A percentile compares a stretch with the other conserved stretches of the same genome.
These are phyloP conservation scores for Eleusine indica DNA, from an alignment of 176 grass and related monocot species.

Conservation along the genomic window DNA sequence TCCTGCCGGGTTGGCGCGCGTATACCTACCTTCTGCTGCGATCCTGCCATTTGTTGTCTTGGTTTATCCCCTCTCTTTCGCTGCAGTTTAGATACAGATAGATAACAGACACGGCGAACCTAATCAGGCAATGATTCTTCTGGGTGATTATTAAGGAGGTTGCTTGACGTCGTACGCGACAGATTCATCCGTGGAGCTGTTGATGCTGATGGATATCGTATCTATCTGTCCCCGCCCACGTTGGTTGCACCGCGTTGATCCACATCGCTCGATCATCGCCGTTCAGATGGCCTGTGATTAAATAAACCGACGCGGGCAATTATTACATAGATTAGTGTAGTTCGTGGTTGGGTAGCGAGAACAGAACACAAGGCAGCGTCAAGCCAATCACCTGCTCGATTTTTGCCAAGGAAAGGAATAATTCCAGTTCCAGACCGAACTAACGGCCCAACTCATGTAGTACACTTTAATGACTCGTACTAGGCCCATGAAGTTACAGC, in stretches of 20 bases:
- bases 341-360: neutral
- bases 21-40: neutral
- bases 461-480: neutral
- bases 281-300: neutral
- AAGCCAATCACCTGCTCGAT: too few relatives aligned
- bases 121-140: neutral
- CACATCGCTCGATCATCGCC: neutral
- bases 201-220: too few relatives aligned
- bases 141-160: neutral
- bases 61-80: neutral
- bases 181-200: neutral
- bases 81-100: neutral
- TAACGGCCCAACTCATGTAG: too few relatives aligned
- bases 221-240: neutral
- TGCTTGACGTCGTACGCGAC: neutral
- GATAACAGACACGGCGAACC: neutral
- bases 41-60: slow-evolving; percentile 9
- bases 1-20: neutral
- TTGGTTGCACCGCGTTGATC: neutral
- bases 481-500: neutral
- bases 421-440: neutral
- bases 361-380: too few relatives aligned
- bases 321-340: neutral
- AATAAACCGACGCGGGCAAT: neutral
- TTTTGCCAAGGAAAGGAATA: too few relatives aligned